Evolutionary conservation across 257 asterid genomes (phyloP), one percentile per base, ranked within the genome.

Genomic region (Przewalskia tangutica): DNA sequence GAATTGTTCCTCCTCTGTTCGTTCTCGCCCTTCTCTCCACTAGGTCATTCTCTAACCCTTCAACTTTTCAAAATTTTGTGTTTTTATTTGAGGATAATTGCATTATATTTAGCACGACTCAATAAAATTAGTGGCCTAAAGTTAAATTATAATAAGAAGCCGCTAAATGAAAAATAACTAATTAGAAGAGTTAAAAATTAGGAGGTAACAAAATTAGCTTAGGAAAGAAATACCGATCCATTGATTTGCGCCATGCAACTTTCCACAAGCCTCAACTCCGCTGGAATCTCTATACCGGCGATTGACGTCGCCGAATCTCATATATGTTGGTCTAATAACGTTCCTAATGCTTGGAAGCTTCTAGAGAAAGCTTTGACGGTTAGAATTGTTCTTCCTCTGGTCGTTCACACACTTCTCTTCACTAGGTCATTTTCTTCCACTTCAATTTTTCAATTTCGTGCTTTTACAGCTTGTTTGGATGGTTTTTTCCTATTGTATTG

Each of bases 321-420:
- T 86, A 91, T 95, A 81, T 95, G 99, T 86, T 94, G 97, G 98
- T 86, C 90, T 13, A 94, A 91, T 82, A 94, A n/a, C n/a, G n/a
- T n/a, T n/a, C n/a, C n/a, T n/a, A n/a, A n/a, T n/a, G n/a, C n/a
- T n/a, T n/a, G n/a, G n/a, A n/a, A n/a, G n/a, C n/a, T n/a, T n/a
- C n/a, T n/a, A n/a, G n/a, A n/a, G n/a, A n/a, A n/a, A n/a, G n/a
- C n/a, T n/a, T 85, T 91, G 48, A 88, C 91, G 13, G 54, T 94
- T 79, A 88, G 97, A 48, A 75, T 91, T 40, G 91, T 92, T 5
- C 98, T 98, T 5, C 98, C 98, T 23, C 65, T 94, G 94, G 87
- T 90, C 81, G 92, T 90, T 46, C 89, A 94, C 38, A 93, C 99
- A 3, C 97, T 94, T 79, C 92, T 95, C 81, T 94, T 95, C 51